These are phyloP conservation scores for Ocimum tenuiflorum DNA, from an alignment of 257 asterid species.

Conservation along the genomic window DNA sequence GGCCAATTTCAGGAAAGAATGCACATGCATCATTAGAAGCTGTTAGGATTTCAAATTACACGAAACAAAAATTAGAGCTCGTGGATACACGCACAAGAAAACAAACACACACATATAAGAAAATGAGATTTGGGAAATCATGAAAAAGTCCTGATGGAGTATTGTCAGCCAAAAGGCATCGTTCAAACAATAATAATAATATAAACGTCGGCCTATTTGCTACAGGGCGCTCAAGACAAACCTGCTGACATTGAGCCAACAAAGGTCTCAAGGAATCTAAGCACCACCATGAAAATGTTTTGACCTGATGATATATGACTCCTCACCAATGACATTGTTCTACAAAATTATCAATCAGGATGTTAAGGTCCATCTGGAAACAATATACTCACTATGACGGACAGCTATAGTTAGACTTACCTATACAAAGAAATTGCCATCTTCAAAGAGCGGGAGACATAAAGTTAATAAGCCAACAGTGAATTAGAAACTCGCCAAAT, in stretches of 20 bases:
- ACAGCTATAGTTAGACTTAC: conserved; percentile 39
- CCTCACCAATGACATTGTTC: conserved; percentile 96
- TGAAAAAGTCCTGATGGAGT: too few species aligned
- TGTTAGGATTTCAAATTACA: too few species aligned
- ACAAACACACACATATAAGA: too few species aligned
- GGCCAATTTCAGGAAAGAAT: too few species aligned
- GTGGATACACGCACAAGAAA: too few species aligned
- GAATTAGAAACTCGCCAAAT: conserved; percentile 8
- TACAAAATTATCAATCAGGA: conserved; percentile 25
- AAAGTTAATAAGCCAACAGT: conserved; percentile 28
- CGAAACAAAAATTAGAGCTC: too few species aligned
- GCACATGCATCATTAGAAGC: too few species aligned
- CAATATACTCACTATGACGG: conserved; percentile 16
- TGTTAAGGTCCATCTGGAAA: conserved; percentile 22
- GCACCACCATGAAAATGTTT: conserved; percentile 69
- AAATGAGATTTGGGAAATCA: too few species aligned
- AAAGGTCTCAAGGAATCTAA: conserved; percentile 95
- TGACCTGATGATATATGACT: conserved; percentile 73
- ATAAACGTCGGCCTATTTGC: conserved; percentile 2
- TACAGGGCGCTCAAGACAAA: conserved; percentile 29
- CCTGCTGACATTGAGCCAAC: conserved; percentile 97
- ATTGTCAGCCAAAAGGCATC: too few species aligned
- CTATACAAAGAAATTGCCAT: conserved; percentile 98
- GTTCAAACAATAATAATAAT: too few species aligned
- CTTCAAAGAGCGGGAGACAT: conserved; percentile 49